Base-by-base conservation (phyloP, 2,329 filamentous ascomycete species). In the Biscogniauxia marginata region DNA sequence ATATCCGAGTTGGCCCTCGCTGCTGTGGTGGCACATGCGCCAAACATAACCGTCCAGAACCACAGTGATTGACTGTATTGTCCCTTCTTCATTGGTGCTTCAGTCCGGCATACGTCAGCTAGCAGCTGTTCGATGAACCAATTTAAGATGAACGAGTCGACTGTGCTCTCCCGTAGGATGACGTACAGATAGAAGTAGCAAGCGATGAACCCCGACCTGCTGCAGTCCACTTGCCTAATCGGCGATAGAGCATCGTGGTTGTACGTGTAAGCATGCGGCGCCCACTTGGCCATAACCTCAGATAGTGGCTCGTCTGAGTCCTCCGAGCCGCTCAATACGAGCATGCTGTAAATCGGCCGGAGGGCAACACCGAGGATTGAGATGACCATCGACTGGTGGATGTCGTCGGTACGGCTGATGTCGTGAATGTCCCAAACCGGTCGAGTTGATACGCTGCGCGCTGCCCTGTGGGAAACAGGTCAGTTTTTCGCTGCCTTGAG, bases 161-260 rank as follows among this genome's bases (percentile, higher is more conserved):
- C 71, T 25, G 70, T 67, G 39, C 68, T 71, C 52, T 76, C 71
- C 43, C 75, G 75, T 55, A 79, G 64, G 57, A 78, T 76, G 48
- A 77, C 73, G 67, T 75, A 74, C 45, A 79, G 71, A 63, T 78
- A 79, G 65, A 79, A 76, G 64, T 78, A 78, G 30, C 75, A 77
- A 44, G 76, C 74, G 53, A 78, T 76, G 65, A 77, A 78, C 53
- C 74, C 75, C 39, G 74, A 75, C 48, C 76, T 71, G 59, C 75
- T 79, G 53, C 71, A 59, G 55, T 71, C 69, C 23, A 71, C 67
- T n/a, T 67, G 66, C 57, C 57, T 56, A 25, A 65, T 53, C 18
- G 62, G 59, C 34, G 57, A 48, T 34, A 62, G 49, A 20, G 49
- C 49, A 24, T 59, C 61, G 50, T 55, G 57, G 46, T 60, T 54